Conservation (phyloP, 805 yeast species). For the Yarrowia osloensis region DNA sequence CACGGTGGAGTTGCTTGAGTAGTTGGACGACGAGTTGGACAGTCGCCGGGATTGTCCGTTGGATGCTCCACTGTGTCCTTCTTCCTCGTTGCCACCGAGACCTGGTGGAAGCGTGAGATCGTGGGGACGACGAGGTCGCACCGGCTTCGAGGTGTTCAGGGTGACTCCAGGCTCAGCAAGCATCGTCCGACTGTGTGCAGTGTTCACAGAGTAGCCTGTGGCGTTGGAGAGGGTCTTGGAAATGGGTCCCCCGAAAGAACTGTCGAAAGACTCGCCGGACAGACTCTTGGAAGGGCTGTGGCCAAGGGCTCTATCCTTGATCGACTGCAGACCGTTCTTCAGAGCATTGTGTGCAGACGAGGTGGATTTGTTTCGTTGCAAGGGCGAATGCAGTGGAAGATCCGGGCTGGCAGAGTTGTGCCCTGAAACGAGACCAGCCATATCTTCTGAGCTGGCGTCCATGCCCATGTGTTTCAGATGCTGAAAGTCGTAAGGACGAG, state of each 20-base stretch:
- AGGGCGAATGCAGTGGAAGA: neutral
- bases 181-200: conserved; percentile 7
- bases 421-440: neutral
- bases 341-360: conserved; percentile 8
- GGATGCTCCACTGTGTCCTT: neutral
- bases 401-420: neutral
- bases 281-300: conserved; percentile 5
- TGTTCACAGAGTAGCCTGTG: conserved; percentile 6
- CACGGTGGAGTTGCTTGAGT: conserved; percentile 9
- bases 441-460: neutral
- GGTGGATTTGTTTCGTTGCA: neutral
- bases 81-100: neutral
- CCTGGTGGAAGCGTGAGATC: neutral
- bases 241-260: neutral
- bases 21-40: conserved; percentile 28
- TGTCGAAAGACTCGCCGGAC: conserved; percentile 12
- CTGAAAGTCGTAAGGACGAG: conserved; percentile 11
- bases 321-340: neutral
- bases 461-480: neutral
- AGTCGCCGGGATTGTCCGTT: neutral
- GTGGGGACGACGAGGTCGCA: conserved; percentile 15
- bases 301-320: conserved; percentile 3
- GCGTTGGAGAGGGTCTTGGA: conserved; percentile 13
- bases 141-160: conserved; percentile 17
- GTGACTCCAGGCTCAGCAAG: conserved; percentile 1